Conservation (phyloP, 345 rosid species). For the Leavenworthia alabamica region DNA sequence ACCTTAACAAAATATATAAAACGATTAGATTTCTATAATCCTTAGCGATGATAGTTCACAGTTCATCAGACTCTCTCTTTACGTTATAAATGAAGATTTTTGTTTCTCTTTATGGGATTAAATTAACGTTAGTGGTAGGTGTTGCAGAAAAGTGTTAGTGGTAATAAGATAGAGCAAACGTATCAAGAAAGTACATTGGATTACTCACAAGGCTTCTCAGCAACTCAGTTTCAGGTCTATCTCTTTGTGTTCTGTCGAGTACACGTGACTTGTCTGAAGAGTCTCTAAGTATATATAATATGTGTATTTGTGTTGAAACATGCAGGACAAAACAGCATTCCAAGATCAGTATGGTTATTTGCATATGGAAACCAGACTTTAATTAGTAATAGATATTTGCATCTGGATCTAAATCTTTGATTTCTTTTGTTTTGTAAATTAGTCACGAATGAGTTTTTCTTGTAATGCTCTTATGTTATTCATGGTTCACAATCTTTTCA, state of each 20-base stretch:
- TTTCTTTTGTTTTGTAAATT: neutral
- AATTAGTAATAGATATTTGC: neutral
- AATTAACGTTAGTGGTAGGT: neutral
- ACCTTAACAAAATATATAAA: no score
- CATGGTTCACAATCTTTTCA: neutral
- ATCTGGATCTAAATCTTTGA: neutral
- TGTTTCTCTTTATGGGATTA: neutral
- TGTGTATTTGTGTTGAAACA: conserved; percentile 7
- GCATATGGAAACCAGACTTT: conserved; percentile 23
- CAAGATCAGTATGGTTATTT: conserved; percentile 24
- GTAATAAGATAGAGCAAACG: conserved; percentile 34
- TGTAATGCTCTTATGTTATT: neutral
- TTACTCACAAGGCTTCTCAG: conserved; percentile 60
- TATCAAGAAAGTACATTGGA: conserved; percentile 51
- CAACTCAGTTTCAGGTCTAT: conserved; percentile 59
- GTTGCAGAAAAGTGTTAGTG: conserved; percentile 37
- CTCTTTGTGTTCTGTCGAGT: neutral
- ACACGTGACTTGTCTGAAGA: conserved; percentile 22
- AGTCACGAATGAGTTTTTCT: neutral
- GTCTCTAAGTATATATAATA: neutral
- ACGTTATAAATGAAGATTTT: neutral
- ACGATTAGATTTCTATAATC: no score
- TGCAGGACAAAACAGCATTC: conserved; percentile 21
- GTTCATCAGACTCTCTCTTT: neutral
- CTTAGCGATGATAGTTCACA: neutral